phyloP scores from a whole-genome alignment of 2,329 filamentous ascomycete species.

The Myriosclerotinia scirpicola region DNA sequence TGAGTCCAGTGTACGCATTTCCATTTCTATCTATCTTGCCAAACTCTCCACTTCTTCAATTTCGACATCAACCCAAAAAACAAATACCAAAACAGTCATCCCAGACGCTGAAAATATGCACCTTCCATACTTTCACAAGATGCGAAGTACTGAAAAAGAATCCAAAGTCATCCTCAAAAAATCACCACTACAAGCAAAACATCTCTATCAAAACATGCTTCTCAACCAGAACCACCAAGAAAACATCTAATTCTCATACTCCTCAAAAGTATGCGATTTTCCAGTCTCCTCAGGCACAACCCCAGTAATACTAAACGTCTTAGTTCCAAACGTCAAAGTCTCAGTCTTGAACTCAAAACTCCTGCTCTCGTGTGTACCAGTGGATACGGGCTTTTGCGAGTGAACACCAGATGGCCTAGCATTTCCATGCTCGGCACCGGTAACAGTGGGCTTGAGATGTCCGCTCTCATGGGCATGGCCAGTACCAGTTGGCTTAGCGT shows the following conservation, averaged over 20 bases:
- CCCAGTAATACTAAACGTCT: neutral
- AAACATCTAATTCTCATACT: neutral
- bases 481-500: neutral
- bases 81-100: neutral
- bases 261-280: neutral
- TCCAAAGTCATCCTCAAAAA: neutral
- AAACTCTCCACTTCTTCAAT: neutral
- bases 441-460: neutral
- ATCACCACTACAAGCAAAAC: neutral
- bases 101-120: neutral
- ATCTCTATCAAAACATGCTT: too few relatives aligned
- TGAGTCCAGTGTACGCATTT: neutral
- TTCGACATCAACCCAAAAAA: neutral
- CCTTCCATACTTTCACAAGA: neutral
- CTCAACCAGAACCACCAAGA: neutral
- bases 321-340: constrained; percentile 3
- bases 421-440: neutral
- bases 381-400: neutral
- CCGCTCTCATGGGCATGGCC: neutral
- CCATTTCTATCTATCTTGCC: neutral
- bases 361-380: neutral
- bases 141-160: neutral
- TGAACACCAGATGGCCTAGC: neutral
- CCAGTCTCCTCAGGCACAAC: constrained; percentile 3
- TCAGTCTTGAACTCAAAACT: constrained; percentile 1